Percentiles rank a stretch among this genome's conserved stretches.
These are phyloP conservation scores for Eucalyptus pauciflora DNA, from an alignment of 345 rosid genomes.

Conservation along the genomic window DNA sequence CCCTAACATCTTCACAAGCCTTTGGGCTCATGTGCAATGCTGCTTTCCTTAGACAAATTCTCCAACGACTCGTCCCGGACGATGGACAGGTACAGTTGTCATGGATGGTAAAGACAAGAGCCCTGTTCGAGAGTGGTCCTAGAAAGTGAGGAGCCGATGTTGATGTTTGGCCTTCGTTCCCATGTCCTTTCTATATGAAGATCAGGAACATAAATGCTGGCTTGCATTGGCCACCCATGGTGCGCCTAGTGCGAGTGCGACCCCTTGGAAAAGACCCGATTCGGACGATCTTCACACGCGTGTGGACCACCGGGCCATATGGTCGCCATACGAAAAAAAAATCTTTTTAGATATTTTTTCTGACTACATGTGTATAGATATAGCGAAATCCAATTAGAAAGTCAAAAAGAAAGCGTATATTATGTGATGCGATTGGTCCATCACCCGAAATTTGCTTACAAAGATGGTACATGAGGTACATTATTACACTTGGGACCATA, in stretches of 20 bases:
- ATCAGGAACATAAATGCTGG: background rate
- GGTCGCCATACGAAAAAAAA: background rate
- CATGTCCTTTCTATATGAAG: background rate
- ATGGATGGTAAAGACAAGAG: background rate
- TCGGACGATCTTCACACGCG: background rate
- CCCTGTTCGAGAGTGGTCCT: background rate
- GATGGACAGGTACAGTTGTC: background rate
- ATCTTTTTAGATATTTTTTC: background rate
- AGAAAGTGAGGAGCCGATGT: background rate
- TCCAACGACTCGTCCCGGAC: background rate
- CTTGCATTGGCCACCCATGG: background rate
- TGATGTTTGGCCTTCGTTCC: background rate
- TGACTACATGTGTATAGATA: background rate
- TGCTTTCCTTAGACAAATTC: background rate
- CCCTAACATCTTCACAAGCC: background rate
- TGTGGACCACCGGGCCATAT: background rate
- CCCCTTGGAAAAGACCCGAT: background rate
- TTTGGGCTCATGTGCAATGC: background rate
- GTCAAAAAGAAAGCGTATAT: background rate
- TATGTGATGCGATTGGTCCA: background rate
- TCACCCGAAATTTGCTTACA: background rate
- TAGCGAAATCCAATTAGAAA: background rate
- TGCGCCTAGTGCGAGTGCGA: background rate
- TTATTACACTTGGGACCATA: background rate
- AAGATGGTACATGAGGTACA: background rate